These are phyloP conservation scores for Lachnum nothofagi DNA, from an alignment of 2,329 filamentous ascomycete genomes.

Conservation along the genomic window DNA sequence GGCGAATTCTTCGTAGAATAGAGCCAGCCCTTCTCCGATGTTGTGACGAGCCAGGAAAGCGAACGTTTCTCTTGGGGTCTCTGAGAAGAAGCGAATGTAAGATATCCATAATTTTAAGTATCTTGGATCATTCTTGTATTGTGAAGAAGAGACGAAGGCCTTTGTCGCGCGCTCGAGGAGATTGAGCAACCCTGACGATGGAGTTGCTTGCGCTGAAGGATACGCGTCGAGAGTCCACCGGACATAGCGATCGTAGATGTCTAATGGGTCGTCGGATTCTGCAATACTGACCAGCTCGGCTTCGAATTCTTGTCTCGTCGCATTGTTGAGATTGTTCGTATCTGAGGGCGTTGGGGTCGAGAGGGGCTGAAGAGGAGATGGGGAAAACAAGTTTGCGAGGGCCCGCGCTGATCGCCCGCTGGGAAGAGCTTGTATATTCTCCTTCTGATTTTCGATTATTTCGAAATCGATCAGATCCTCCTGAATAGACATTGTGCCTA, in stretches of 20 bases:
- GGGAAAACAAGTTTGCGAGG: conserved; percentile 74
- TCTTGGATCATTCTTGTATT: conserved; percentile 92
- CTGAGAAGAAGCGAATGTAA: conserved; percentile 89
- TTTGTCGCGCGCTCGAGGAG: conserved; percentile 91
- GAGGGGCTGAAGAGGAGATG: conserved; percentile 54
- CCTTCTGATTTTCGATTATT: conserved; percentile 92
- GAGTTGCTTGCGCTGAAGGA: conserved; percentile 85
- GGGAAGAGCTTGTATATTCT: conserved; percentile 93
- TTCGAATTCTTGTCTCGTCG: conserved; percentile 78
- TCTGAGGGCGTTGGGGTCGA: conserved; percentile 63
- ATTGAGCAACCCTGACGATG: conserved; percentile 81
- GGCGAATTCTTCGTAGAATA: conserved; percentile 97
- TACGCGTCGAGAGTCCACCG: conserved; percentile 96
- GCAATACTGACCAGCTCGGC: conserved; percentile 70
- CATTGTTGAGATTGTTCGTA: conserved; percentile 72
- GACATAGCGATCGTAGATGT: conserved; percentile 93
- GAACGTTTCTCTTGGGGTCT: conserved; percentile 88
- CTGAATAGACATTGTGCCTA: conserved; percentile 41
- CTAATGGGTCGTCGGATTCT: conserved; percentile 91
- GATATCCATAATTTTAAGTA: conserved; percentile 92
- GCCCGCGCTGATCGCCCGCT: conserved; percentile 85
- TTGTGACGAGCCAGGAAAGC: conserved; percentile 83
- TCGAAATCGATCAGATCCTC: conserved; percentile 69
- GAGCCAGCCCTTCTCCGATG: conserved; percentile 78
- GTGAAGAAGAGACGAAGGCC: conserved; percentile 72